phyloP scores from a whole-genome alignment of 768 basidiomycete genomes.

The Leccinellum rugosiceps region DNA sequence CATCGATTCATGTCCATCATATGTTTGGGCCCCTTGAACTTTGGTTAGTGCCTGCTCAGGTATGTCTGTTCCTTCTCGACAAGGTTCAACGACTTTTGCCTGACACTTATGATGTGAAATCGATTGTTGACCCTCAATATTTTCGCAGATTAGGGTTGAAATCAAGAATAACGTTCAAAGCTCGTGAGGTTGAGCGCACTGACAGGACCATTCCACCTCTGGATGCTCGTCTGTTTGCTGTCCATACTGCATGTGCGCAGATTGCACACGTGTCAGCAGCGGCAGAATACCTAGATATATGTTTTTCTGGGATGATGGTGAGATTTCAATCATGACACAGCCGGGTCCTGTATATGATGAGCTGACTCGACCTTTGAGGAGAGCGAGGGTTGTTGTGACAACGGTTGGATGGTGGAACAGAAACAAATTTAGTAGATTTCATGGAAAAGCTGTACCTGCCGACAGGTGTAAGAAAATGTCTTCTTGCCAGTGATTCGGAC shows the following conservation, averaged over 20 bases:
- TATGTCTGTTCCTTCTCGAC: not conserved
- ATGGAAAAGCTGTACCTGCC: too few relatives aligned
- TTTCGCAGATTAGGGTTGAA: not conserved
- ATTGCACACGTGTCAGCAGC: not conserved
- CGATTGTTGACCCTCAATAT: too few relatives aligned
- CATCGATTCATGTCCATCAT: not conserved
- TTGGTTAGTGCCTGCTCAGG: not conserved
- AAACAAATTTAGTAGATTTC: too few relatives aligned
- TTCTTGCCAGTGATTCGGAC: too few relatives aligned
- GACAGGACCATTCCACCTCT: not conserved
- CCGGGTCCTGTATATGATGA: not conserved
- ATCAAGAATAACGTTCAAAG: not conserved
- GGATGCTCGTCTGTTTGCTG: not conserved
- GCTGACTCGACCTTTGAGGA: not conserved
- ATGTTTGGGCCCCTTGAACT: not conserved
- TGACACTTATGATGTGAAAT: not conserved
- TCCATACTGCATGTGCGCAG: too few relatives aligned
- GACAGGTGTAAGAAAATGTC: too few relatives aligned
- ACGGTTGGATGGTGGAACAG: too few relatives aligned
- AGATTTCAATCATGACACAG: not conserved
- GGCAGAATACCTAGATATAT: too few relatives aligned
- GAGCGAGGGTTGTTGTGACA: not conserved
- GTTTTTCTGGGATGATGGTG: not conserved
- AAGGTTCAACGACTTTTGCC: not conserved
- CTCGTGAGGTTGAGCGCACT: not conserved